Percentiles rank a stretch among this genome's conserved stretches.
phyloP scores from a whole-genome alignment of 2,329 filamentous ascomycete species.

The Didymella glomerata region DNA sequence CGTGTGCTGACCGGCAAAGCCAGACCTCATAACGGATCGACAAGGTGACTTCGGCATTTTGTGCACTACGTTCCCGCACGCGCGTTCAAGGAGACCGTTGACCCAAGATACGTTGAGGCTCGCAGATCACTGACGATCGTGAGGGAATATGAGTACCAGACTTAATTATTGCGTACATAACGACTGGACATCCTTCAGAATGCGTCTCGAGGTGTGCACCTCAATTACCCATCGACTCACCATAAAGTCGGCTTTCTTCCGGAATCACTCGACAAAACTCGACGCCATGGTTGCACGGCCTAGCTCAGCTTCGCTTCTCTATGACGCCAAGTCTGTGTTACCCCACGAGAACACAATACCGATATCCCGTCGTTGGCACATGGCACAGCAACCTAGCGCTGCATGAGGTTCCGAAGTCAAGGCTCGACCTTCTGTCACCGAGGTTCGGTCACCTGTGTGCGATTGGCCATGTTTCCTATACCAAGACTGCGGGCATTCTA shows the following conservation, averaged over 20 bases:
- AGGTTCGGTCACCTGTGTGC: neutral
- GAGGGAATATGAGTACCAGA: neutral
- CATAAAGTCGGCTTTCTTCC: too few species aligned
- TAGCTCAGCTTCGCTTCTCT: neutral
- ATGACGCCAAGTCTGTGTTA: slow-evolving; percentile 1
- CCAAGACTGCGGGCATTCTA: too few species aligned
- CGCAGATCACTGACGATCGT: neutral
- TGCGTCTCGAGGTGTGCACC: neutral
- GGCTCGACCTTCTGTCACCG: neutral
- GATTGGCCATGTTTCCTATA: neutral
- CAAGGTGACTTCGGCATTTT: neutral
- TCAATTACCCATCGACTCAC: neutral
- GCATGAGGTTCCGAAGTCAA: neutral
- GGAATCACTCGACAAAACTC: too few species aligned
- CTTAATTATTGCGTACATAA: neutral
- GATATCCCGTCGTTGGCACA: neutral
- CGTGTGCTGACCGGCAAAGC: neutral
- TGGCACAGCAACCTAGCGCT: neutral
- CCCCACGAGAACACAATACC: neutral
- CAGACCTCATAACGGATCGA: neutral
- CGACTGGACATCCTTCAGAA: neutral
- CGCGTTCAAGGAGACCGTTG: neutral
- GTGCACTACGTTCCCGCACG: neutral
- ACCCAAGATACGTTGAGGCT: neutral
- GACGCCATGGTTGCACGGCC: neutral